These are phyloP conservation scores for Grifola frondosa DNA, from an alignment of 1,284 basidiomycete genomes.

Conservation along the genomic window DNA sequence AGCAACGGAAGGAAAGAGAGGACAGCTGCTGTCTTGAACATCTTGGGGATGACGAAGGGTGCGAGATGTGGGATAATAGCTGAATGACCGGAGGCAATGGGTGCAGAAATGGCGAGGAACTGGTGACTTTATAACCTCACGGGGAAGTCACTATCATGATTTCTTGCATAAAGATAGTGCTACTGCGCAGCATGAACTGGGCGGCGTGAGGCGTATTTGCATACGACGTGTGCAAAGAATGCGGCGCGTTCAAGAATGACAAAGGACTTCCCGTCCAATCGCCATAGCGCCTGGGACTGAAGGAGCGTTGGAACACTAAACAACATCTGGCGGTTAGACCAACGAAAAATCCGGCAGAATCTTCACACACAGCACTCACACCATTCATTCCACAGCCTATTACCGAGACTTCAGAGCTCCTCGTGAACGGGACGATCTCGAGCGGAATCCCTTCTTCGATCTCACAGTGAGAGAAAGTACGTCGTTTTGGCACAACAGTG, in stretches of 20 bases:
- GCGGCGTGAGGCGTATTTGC: too few species aligned
- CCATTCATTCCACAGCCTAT: slow-evolving; percentile 12
- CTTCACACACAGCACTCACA: slow-evolving; percentile 13
- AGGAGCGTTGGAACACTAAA: too few species aligned
- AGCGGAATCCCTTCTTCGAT: slow-evolving; percentile 1
- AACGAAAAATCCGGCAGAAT: slow-evolving; percentile 3
- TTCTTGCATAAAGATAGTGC: slow-evolving; percentile 11
- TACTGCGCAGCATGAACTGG: slow-evolving; percentile 18
- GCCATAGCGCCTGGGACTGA: too few species aligned
- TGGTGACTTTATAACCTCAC: slow-evolving; percentile 15
- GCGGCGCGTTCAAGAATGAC: too few species aligned
- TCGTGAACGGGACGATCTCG: slow-evolving; percentile 9
- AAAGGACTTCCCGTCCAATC: too few species aligned
- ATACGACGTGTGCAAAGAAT: too few species aligned
- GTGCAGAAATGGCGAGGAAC: slow-evolving; percentile 17
- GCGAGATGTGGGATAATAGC: slow-evolving; percentile 4
- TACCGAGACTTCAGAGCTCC: slow-evolving; percentile 12
- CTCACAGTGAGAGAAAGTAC: slow-evolving; percentile 22
- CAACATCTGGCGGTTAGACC: too few species aligned
- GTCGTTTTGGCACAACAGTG: slow-evolving; percentile 12
- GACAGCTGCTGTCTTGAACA: slow-evolving; percentile 22
- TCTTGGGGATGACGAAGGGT: slow-evolving; percentile 11
- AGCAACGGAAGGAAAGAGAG: slow-evolving; percentile 35
- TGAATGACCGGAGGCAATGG: slow-evolving; percentile 17
- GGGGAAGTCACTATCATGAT: not conserved